A percentile compares a stretch with the other conserved stretches of the same genome.
Conservation (phyloP, 345 rosid genomes). For the Acer negundo region DNA sequence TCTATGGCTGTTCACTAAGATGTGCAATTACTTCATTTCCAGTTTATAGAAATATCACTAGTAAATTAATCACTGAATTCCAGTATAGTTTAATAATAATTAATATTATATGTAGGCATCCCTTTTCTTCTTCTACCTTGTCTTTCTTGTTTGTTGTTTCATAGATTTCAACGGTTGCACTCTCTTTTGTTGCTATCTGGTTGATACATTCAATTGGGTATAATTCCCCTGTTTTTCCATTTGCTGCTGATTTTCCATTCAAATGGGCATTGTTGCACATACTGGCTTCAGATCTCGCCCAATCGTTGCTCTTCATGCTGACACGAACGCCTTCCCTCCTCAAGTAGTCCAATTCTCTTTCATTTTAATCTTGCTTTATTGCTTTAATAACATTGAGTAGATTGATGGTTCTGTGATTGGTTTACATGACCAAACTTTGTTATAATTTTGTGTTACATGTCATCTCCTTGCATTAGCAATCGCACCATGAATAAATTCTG, state of each 20-base stretch:
- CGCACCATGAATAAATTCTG: background rate
- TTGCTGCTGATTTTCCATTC: constrained; percentile 10
- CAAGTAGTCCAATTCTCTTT: constrained; percentile 32
- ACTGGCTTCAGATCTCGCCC: no score
- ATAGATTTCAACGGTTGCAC: no score
- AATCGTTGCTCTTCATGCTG: no score
- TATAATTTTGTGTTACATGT: background rate
- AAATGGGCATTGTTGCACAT: constrained; percentile 60
- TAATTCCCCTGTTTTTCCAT: background rate
- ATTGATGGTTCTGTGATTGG: background rate
- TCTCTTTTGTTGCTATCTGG: background rate
- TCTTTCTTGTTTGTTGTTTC: no score
- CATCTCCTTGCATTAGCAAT: background rate
- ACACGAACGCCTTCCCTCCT: background rate
- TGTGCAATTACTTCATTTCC: no score
- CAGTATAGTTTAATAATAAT: no score
- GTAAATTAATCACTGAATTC: no score
- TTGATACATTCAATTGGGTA: constrained; percentile 1
- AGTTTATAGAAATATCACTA: no score
- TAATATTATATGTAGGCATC: no score
- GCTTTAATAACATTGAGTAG: background rate
- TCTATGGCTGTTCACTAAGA: no score
- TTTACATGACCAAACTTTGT: background rate
- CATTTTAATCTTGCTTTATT: background rate
- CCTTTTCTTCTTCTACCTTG: no score